Evolutionary conservation across 371 early-diverging fungal genomes (phyloP), one percentile per base, ranked within the genome.

Genomic region (Thermomucor indicae-seudaticae): DNA sequence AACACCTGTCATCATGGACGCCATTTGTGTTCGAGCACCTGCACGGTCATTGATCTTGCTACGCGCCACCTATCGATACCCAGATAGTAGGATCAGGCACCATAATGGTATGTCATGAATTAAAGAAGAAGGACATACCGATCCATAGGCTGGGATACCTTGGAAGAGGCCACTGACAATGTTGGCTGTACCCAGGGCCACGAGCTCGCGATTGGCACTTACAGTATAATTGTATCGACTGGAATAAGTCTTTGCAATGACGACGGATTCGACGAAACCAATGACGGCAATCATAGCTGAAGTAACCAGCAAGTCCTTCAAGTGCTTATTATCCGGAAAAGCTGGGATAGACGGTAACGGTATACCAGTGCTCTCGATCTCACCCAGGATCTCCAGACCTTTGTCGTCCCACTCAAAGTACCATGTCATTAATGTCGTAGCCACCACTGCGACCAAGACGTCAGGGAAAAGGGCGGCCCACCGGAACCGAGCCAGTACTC

Each of bases 201-300:
- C 93, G 4, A 44, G 77, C 70, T 97, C 97, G 25, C 95, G 89
- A 65, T 96, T 96, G 6, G 93, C 88, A 8, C 90, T 89, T 22
- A 95, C 88, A 1, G 87, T 67, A 58, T 96, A 95, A 62, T 91
- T 86, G 72, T 94, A 85, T 48, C 85, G 78, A 40, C 81, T 82
- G 0, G 94, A 91, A 57, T 90, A 96, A 8, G 90, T 90, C 59
- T 95, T 92, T 12, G 92, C 86, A 25, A 92, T 88, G 12, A 88
- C 92, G 47, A 95, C 86, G 6, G 91, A 86, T 67, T 96, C 96
- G n/a, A 97, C 94, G 63, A 95, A 95, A 1, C 97, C 98, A 61
- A 95, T 90, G 56, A 92, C 80, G 17, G 95, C 78, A 51, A 95
- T 92, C 49, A 93, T 75, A 23, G 91, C 85, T 2, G 93, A 55